Base-by-base conservation (phyloP, 1,139 yeast genomes). In the Blastobotrys raffinosifermentans region DNA sequence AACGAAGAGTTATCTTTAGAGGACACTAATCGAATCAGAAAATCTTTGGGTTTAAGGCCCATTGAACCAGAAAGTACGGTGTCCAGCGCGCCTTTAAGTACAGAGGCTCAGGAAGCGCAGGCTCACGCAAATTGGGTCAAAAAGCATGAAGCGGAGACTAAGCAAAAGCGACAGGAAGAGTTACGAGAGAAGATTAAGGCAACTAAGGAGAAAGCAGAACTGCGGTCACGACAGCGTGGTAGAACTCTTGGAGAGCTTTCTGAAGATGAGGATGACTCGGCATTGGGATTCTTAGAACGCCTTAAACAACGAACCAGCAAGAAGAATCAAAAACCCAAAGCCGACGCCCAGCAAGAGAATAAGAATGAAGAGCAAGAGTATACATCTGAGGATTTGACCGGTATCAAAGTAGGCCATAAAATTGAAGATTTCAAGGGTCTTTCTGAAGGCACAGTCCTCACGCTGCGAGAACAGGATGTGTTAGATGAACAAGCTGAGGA, bases 391-490 rank as follows among this genome's bases (percentile, higher is more conserved):
- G 65, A 61, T 34, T 44, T 65, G 14, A 51, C 54, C 4, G 73
- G 73, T 1, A 41, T 73, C 3, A 64, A 60, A 29, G 70, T 78
- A 7, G 70, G 67, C 0, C 83, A 77, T 53, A 61, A 58, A 29
- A 37, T 63, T 4, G 51, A 55, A 4, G 76, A 72, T 16, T 51
- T 76, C n/a, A 53, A 54, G 2, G 55, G 50, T 4, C 42, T 68
- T n/a, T 52, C 53, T 5, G 65, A 64, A n/a, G 75, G 73, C 15
- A 73, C 75, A 0, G 66, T 83, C 2, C 61, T 86, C 37, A 83
- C 91, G 0, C 61, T 85, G 32, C 73, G 79, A 39, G 96, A 86
- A 44, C 56, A 64, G 1, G 65, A 66, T 4, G 60, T 83, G 2
- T 49, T 74, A 18, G 77, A 69, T 26, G 77, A 72, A 2, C 72